Base-by-base conservation (phyloP, 768 basidiomycete genomes). In the Ramaria sp. region DNA sequence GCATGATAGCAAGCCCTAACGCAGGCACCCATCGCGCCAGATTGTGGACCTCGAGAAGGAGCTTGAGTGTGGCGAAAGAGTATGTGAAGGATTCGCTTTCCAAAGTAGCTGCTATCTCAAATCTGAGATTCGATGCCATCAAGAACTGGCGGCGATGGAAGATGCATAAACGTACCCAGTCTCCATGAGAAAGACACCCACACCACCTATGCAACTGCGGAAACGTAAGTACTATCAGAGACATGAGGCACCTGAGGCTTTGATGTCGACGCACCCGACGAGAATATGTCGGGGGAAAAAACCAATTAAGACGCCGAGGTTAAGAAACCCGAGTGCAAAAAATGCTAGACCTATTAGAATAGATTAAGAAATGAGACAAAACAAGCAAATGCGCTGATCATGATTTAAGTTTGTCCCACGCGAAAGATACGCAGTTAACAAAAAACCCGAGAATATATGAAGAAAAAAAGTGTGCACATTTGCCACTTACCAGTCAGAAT, bases 281-380 rank as follows among this genome's bases (percentile, higher is more conserved):
- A 97, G 79, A 65, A 97, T 96, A 65, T 96, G 93, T 13, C 95
- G 77, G 17, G 95, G 95, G 71, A 98, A 97, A 72, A 98, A 98
- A 0, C 93, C 93, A 37, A 96, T 85, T 9, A 98, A 70, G 6
- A 81, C 77, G 2, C 95, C 95, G 12, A 97, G 77, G 46, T 82
- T 82, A 61, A 94, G 81, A 15, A 78, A 80, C 13, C 93, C 93
- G 19, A 97, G 78, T n/a, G 88, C 69, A 69, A 94, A 83, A 70
- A 96, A 96, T 0, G 88, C 76, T 19, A 93, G 67, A 19, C 86
- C 86, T 84, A 62, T 43, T 37, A 39, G 1, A 17, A 15, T 46
- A 7, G 55, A 43, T 42, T 20, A 13, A 11, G 20, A 6, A 37
- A 33, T 20, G 22, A 7, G 48, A 15, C 4, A 9, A 13, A 43